These are phyloP conservation scores for Pythium brachiatum DNA, from an alignment of 352 stramenopile genomes.

Conservation along the genomic window DNA sequence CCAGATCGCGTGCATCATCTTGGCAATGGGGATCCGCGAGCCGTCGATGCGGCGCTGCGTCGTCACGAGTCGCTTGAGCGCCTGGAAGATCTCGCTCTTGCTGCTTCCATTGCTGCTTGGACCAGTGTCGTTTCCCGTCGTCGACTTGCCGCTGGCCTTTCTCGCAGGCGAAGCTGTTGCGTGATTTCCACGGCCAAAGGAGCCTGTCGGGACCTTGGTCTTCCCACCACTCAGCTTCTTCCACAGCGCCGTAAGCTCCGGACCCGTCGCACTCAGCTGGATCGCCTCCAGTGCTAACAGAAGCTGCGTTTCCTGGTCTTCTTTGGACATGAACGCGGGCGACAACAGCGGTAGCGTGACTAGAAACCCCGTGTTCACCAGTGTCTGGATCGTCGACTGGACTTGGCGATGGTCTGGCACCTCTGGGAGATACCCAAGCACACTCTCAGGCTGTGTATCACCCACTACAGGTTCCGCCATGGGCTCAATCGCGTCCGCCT, in stretches of 20 bases:
- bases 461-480: neutral
- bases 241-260: constrained; percentile 46
- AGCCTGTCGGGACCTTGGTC: neutral
- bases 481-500: constrained; percentile 1
- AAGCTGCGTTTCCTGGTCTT: constrained; percentile 27
- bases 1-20: constrained; percentile 62
- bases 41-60: constrained; percentile 72
- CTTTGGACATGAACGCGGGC: constrained; percentile 26
- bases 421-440: constrained; percentile 8
- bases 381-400: constrained; percentile 39
- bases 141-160: neutral
- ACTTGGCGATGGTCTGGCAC: constrained; percentile 29
- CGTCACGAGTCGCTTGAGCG: constrained; percentile 45
- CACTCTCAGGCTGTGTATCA: neutral
- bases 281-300: constrained; percentile 45
- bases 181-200: constrained; percentile 3
- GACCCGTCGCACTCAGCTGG: constrained; percentile 41
- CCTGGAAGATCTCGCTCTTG: constrained; percentile 44
- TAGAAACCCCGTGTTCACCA: constrained; percentile 42
- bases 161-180: constrained; percentile 1
- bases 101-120: constrained; percentile 11
- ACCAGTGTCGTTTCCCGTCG: neutral
- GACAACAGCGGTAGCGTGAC: constrained; percentile 29
- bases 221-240: constrained; percentile 60
- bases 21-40: constrained; percentile 58